Evolutionary conservation across 192 early-diverging fungal genomes (phyloP).

Genomic region (Coemansia reversa): DNA sequence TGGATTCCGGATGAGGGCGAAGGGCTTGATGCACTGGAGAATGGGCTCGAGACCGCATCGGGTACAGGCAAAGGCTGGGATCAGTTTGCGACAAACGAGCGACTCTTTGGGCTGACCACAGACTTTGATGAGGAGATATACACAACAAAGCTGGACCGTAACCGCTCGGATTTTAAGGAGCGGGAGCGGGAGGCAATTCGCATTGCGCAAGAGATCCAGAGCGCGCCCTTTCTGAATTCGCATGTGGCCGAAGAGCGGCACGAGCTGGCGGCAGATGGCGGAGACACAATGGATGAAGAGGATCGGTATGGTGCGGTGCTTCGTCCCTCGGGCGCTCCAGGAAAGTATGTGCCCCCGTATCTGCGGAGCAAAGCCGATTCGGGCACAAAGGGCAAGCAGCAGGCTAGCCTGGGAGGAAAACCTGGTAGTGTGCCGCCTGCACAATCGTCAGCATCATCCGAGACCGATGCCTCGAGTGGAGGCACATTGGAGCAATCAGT

Average conservation of each 20-base stretch:
- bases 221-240: conserved; percentile 66
- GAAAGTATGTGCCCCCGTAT: conserved; percentile 87
- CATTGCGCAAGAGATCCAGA: conserved; percentile 88
- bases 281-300: conserved; percentile 81
- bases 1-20: conserved; percentile 76
- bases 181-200: conserved; percentile 85
- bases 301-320: conserved; percentile 83
- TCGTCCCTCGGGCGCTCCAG: conserved; percentile 62
- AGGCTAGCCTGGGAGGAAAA: not conserved
- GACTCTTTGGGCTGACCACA: conserved; percentile 90
- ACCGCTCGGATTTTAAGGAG: conserved; percentile 78
- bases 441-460: conserved; percentile 5
- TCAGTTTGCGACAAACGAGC: conserved; percentile 94
- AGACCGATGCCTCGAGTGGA: not conserved
- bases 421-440: conserved; percentile 1
- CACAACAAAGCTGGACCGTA: conserved; percentile 88
- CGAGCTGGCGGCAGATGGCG: conserved; percentile 56
- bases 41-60: conserved; percentile 13
- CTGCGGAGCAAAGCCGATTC: conserved; percentile 56
- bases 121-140: conserved; percentile 97
- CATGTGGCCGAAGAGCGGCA: conserved; percentile 94
- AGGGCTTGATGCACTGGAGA: conserved; percentile 17
- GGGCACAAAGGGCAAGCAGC: conserved; percentile 5
- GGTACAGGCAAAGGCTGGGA: conserved; percentile 68
- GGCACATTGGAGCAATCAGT: not conserved